phyloP scores from a whole-genome alignment of 1,284 basidiomycete genomes.

The Pyrrhoderma lamaoense region DNA sequence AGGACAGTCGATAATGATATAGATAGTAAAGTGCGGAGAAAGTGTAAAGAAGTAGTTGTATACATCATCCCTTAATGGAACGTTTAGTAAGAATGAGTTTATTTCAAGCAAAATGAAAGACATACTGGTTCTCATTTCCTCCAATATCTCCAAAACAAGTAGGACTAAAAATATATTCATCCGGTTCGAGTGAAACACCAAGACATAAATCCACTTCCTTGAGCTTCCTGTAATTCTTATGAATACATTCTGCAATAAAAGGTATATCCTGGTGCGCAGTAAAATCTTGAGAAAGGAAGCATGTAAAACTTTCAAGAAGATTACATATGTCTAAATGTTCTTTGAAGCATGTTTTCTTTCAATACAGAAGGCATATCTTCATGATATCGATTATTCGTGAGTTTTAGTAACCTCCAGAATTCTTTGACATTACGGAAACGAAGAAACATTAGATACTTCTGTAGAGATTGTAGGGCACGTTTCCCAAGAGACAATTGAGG shows the following conservation, averaged over 20 bases:
- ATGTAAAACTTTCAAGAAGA: conserved; percentile 14
- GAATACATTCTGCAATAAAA: conserved; percentile 19
- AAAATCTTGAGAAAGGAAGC: conserved; percentile 15
- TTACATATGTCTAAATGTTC: not conserved
- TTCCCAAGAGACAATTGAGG: conserved; percentile 25
- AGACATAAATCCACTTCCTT: conserved; percentile 30
- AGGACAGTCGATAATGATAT: conserved; percentile 32
- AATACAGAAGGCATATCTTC: no score
- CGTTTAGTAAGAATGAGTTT: not conserved
- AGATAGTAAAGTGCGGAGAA: conserved; percentile 42
- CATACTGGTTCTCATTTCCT: conserved; percentile 23
- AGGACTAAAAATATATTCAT: conserved; percentile 39
- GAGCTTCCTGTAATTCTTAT: conserved; percentile 26
- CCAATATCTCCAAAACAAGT: conserved; percentile 38
- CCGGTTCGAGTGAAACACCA: conserved; percentile 34
- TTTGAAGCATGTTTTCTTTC: no score
- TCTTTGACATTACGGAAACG: conserved; percentile 46
- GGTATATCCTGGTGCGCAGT: conserved; percentile 7
- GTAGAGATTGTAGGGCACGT: conserved; percentile 30
- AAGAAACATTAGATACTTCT: conserved; percentile 45
- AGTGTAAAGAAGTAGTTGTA: conserved; percentile 47
- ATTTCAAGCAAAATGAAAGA: not conserved
- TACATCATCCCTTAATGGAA: conserved; percentile 24
- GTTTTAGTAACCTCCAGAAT: conserved; percentile 28
- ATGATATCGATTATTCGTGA: conserved; percentile 17